Evolutionary conservation across 306 rosid genomes (phyloP).

Genomic region (Mimosa pudica): DNA sequence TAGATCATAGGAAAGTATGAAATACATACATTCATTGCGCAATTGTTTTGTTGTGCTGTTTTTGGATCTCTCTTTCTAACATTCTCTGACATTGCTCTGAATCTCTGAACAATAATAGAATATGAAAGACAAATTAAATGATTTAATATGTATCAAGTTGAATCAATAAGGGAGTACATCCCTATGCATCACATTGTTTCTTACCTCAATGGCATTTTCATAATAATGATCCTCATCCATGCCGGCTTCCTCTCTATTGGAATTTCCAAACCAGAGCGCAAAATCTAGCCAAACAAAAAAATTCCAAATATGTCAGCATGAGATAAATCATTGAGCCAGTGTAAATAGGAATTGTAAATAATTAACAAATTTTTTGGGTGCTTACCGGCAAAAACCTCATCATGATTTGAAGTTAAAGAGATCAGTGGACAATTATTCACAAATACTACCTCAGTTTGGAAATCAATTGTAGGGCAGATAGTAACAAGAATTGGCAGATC

Average conservation of each 20-base stretch:
- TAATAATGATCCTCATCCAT: neutral
- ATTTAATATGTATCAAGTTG: too few relatives aligned
- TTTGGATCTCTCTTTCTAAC: neutral
- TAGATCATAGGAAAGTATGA: too few relatives aligned
- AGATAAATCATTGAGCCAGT: neutral
- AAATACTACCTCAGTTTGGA: neutral
- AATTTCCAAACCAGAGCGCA: rapidly evolving
- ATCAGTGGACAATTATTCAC: neutral
- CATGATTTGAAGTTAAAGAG: neutral
- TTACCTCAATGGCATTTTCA: rapidly evolving
- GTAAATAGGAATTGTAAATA: neutral
- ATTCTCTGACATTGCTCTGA: neutral
- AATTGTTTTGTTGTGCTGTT: neutral
- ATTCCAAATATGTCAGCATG: neutral
- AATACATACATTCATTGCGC: neutral
- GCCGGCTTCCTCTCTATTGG: neutral
- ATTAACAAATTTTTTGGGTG: neutral
- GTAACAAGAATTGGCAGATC: neutral
- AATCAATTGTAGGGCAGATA: conserved; percentile 1
- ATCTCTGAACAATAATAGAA: neutral
- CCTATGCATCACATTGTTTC: neutral
- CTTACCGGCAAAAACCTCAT: neutral
- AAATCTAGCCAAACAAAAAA: neutral
- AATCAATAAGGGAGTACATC: too few relatives aligned
- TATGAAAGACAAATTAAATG: too few relatives aligned